Evolutionary conservation across 352 stramenopile genomes (phyloP).

Genomic region (Saprolegnia parasitica): DNA sequence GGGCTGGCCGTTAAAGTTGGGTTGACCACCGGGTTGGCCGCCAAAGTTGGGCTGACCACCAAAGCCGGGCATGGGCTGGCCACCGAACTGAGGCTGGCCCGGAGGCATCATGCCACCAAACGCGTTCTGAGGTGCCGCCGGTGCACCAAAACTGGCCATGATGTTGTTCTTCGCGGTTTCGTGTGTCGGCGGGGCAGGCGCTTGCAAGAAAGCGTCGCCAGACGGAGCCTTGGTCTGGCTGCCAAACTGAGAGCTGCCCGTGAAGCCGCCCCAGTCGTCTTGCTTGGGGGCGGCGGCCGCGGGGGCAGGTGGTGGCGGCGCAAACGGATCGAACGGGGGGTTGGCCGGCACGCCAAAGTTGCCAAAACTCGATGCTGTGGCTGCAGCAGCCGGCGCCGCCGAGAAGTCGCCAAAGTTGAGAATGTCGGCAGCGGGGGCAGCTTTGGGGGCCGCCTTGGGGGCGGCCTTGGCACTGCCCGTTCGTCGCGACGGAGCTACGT

Average conservation of each 20-base stretch:
- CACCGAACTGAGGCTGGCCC: conserved; percentile 6
- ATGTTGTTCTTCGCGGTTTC: conserved; percentile 80
- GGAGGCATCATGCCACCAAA: conserved; percentile 32
- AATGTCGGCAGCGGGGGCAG: conserved; percentile 28
- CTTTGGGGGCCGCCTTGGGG: conserved; percentile 28
- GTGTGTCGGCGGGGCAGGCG: conserved; percentile 41
- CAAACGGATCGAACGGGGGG: conserved; percentile 34
- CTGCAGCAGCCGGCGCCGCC: conserved; percentile 36
- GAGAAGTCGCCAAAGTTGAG: conserved; percentile 23
- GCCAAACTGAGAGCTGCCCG: conserved; percentile 43
- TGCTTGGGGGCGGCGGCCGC: conserved; percentile 36
- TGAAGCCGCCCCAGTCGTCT: conserved; percentile 74
- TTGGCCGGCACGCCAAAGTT: conserved; percentile 65
- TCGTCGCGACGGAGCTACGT: conserved; percentile 16
- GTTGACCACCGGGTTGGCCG: neutral
- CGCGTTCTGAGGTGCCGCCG: conserved; percentile 31
- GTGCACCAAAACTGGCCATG: conserved; percentile 74
- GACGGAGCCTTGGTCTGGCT: conserved; percentile 31
- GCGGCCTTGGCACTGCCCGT: neutral
- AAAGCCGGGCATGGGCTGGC: neutral
- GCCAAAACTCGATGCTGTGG: conserved; percentile 63
- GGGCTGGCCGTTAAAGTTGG: conserved; percentile 8
- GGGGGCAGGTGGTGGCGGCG: conserved; percentile 31
- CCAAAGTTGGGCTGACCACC: conserved; percentile 12
- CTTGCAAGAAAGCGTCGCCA: conserved; percentile 45